Evolutionary conservation across 2,329 filamentous ascomycete species (phyloP), one percentile per base, ranked within the genome.

Genomic region (Beauveria australis): DNA sequence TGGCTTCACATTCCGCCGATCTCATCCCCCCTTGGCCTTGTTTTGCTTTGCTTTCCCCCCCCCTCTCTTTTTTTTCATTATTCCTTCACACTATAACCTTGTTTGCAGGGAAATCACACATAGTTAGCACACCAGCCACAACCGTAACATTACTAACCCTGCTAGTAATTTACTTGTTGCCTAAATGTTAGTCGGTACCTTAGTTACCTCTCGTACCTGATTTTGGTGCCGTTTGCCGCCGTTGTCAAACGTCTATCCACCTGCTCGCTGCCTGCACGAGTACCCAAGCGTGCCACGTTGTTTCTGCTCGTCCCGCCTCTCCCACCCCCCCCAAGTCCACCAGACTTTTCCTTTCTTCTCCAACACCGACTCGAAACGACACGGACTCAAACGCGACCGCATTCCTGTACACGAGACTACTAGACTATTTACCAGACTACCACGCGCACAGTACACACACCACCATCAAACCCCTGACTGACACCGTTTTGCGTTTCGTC

Each of bases 401-500:
- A 55, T 40, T 49, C 44, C 54, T 44, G 28, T 30, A 30, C n/a
- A n/a, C n/a, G n/a, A n/a, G n/a, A n/a, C n/a, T n/a, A n/a, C 22
- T 3, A 22, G 22, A 22, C 22, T 22, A 22, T n/a, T n/a, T n/a
- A n/a, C 28, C 28, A 30, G 28, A 30, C n/a, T 26, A 14, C 24
- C 47, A 30, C 22, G 6, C 26, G 40, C 47, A 19, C 47, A 16
- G 47, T 26, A 22, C 48, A 22, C 28, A 30, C 40, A 46, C 48
- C 57, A 12, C n/a, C 22, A 10, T 2, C n/a, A 8, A 26, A 33
- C 57, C 54, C 54, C 54, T 57, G 54, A 49, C 44, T 40, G 22
- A 26, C 46, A 10, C 43, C n/a, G 53, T 46, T 61, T 56, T 52
- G 53, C 19, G 16, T 57, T 33, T 55, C 51, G 51, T 55, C 59